Conservation (phyloP, 2,329 filamentous ascomycete species). For the Talaromyces sp. region DNA sequence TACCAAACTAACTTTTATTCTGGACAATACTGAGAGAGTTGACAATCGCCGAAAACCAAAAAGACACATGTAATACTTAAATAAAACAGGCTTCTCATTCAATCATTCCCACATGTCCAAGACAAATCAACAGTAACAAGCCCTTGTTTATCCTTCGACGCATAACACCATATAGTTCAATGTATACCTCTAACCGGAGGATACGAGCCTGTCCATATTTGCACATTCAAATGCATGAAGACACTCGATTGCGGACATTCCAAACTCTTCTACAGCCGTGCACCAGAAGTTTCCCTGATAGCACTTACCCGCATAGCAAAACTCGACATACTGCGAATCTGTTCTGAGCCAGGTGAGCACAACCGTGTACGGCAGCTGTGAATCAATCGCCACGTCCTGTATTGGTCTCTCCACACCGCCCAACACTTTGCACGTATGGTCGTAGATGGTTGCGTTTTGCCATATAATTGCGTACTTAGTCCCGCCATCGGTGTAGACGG, state of each 20-base stretch:
- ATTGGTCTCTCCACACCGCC: not conserved
- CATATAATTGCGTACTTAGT: not conserved
- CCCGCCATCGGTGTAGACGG: not conserved
- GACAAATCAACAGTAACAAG: too few species aligned
- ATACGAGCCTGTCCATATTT: not conserved
- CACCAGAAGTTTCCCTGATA: constrained; percentile 1
- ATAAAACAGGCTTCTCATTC: too few species aligned
- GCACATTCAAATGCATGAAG: constrained; percentile 4
- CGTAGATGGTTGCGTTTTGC: constrained; percentile 1
- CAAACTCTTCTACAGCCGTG: not conserved
- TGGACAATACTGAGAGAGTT: too few species aligned
- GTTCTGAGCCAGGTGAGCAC: not conserved
- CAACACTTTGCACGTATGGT: constrained; percentile 3
- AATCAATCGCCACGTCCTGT: not conserved
- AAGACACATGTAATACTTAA: too few species aligned
- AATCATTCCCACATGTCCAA: too few species aligned
- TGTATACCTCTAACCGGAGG: not conserved
- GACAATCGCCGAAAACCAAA: too few species aligned
- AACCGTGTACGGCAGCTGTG: constrained; percentile 3
- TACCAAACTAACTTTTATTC: too few species aligned
- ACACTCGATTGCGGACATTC: not conserved
- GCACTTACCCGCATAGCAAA: constrained; percentile 6
- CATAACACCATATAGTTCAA: not conserved
- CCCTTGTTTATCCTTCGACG: too few species aligned
- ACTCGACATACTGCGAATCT: not conserved